These are phyloP conservation scores for Nicotiana sylvestris DNA, from an alignment of 257 asterid species.

Conservation along the genomic window DNA sequence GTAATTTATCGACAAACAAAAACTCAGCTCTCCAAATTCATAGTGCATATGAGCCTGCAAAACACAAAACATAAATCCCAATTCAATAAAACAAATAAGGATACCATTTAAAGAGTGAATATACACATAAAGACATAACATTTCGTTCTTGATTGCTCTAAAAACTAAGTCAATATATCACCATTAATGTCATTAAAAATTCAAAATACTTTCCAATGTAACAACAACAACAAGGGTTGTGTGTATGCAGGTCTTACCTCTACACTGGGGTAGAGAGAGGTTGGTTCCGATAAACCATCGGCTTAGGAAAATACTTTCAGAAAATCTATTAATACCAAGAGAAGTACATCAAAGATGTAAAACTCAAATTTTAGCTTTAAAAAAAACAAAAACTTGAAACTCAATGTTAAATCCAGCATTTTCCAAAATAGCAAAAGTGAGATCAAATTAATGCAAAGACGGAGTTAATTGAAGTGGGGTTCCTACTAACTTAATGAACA, in stretches of 20 bases:
- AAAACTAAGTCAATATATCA: not conserved
- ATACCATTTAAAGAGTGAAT: not conserved
- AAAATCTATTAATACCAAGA: not conserved
- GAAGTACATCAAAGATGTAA: not conserved
- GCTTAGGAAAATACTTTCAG: not conserved
- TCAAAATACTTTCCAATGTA: not conserved
- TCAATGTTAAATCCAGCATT: not conserved
- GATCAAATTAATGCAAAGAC: not conserved
- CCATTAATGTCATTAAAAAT: not conserved
- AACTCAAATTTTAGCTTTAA: not conserved
- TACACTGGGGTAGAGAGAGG: too few relatives aligned
- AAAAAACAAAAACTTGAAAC: not conserved
- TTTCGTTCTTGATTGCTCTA: not conserved
- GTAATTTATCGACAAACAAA: slow-evolving; percentile 32
- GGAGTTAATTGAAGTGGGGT: not conserved
- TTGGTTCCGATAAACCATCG: too few relatives aligned
- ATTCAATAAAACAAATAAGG: not conserved
- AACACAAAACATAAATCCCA: not conserved
- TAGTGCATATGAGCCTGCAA: slow-evolving; percentile 33
- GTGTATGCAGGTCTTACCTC: too few relatives aligned
- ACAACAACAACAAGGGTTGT: not conserved
- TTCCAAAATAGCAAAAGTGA: not conserved
- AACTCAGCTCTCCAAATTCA: slow-evolving; percentile 31
- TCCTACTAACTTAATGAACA: not conserved
- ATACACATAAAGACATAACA: not conserved